Conservation (phyloP, 768 basidiomycete genomes). For the Leccinum uliginosum region DNA sequence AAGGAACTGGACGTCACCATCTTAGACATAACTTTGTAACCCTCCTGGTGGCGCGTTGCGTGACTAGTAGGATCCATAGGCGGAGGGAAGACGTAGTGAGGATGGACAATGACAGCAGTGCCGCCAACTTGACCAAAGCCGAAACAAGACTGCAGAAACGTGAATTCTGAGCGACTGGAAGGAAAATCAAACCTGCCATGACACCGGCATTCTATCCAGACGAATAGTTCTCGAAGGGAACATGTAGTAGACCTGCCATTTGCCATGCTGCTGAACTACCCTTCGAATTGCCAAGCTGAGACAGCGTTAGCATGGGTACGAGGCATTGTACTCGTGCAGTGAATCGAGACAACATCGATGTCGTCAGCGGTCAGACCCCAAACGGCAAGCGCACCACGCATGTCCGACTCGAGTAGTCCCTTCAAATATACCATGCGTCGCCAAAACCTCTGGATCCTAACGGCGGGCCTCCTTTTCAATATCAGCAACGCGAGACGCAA, state of each 20-base stretch:
- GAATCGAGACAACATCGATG: conserved; percentile 84
- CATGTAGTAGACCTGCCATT: conserved; percentile 88
- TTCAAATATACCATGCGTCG: conserved; percentile 93
- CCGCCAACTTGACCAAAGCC: conserved; percentile 99
- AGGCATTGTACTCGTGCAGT: conserved; percentile 81
- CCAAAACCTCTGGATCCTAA: conserved; percentile 90
- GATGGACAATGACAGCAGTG: conserved; percentile 81
- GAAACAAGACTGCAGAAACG: conserved; percentile 67
- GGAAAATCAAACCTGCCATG: conserved; percentile 51
- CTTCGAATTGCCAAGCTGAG: conserved; percentile 92
- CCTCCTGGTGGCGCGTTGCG: conserved; percentile 67
- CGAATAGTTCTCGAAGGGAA: conserved; percentile 97
- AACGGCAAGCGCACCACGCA: conserved; percentile 92
- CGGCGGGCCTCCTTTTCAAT: conserved; percentile 87
- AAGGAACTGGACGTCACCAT: conserved; percentile 94
- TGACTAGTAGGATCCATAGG: conserved; percentile 71
- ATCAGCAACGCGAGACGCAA: conserved; percentile 70
- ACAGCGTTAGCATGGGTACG: conserved; percentile 96
- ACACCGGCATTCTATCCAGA: conserved; percentile 85
- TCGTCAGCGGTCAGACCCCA: conserved; percentile 96
- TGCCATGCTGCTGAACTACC: conserved; percentile 99
- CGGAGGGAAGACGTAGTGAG: conserved; percentile 84
- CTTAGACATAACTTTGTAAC: conserved; percentile 90
- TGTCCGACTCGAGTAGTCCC: conserved; percentile 72
- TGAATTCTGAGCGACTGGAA: neutral